A percentile compares a stretch with the other conserved stretches of the same genome.
Evolutionary conservation across 2,329 filamentous ascomycete species (phyloP).

Genomic region (Domatiomyces catenatus): DNA sequence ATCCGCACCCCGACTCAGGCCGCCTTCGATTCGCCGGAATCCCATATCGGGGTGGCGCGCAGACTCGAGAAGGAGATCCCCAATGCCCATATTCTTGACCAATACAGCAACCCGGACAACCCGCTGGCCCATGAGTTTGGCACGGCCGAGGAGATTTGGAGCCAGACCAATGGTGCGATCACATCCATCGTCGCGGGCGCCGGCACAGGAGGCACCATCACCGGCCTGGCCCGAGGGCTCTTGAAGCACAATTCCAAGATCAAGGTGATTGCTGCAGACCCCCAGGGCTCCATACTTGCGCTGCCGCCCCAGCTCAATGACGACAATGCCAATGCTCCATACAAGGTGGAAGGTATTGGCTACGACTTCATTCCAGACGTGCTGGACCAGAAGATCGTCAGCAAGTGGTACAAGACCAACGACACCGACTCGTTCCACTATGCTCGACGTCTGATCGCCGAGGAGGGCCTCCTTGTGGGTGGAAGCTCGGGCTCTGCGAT

Average conservation of each 20-base stretch:
- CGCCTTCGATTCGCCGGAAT: slow-evolving; percentile 86
- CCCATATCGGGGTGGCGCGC: slow-evolving; percentile 86
- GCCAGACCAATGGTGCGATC: slow-evolving; percentile 69
- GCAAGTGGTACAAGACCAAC: slow-evolving; percentile 97
- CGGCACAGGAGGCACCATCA: slow-evolving; percentile 78
- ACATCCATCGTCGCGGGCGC: slow-evolving; percentile 89
- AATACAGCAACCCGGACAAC: slow-evolving; percentile 86
- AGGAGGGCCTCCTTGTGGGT: slow-evolving; percentile 86
- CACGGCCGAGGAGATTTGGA: slow-evolving; percentile 92
- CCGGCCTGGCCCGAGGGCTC: slow-evolving; percentile 69
- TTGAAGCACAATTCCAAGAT: slow-evolving; percentile 73
- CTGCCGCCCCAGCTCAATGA: slow-evolving; percentile 66
- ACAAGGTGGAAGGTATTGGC: slow-evolving; percentile 97
- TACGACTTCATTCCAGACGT: slow-evolving; percentile 98
- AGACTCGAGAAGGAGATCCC: slow-evolving; percentile 88
- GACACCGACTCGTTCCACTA: slow-evolving; percentile 82
- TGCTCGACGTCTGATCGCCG: slow-evolving; percentile 76
- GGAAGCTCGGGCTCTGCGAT: slow-evolving; percentile 89
- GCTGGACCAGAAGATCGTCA: slow-evolving; percentile 60
- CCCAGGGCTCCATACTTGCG: slow-evolving; percentile 79
- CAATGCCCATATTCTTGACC: slow-evolving; percentile 91
- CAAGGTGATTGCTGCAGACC: slow-evolving; percentile 85
- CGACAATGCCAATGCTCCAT: slow-evolving; percentile 63
- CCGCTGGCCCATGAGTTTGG: slow-evolving; percentile 85
- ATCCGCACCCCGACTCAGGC: slow-evolving; percentile 94